Evolutionary conservation across 495 filamentous ascomycete genomes (phyloP).

Genomic region (Hypomontagnella monticulosa): DNA sequence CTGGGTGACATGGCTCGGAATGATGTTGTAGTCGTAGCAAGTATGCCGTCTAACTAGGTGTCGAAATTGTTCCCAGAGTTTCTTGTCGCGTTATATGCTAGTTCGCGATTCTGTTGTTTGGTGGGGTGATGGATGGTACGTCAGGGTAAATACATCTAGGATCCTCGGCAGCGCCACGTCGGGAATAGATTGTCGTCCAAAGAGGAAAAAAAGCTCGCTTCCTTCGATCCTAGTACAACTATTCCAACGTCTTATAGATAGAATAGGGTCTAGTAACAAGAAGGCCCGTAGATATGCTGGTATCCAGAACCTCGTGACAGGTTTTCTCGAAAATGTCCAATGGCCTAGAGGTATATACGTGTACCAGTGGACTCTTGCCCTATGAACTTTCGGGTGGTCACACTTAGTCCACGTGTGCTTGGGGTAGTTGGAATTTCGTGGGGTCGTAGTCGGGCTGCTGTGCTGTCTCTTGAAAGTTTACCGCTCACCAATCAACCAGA

Average conservation of each 20-base stretch:
- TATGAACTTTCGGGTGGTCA: conserved; percentile 36
- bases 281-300: conserved; percentile 24
- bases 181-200: conserved; percentile 40
- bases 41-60: conserved; percentile 11
- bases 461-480: conserved; percentile 35
- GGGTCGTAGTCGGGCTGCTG: conserved; percentile 48
- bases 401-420: conserved; percentile 49
- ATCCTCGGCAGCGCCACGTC: conserved; percentile 36
- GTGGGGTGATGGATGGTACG: conserved; percentile 38
- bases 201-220: conserved; percentile 11
- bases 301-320: conserved; percentile 41
- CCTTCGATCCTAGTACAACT: conserved; percentile 16
- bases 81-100: conserved; percentile 26
- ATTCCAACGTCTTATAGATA: conserved; percentile 28
- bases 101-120: conserved; percentile 28
- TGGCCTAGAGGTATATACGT: conserved; percentile 45
- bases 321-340: conserved; percentile 28
- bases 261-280: conserved; percentile 19
- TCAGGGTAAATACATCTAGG: conserved; percentile 43
- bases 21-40: conserved; percentile 11
- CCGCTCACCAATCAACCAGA: conserved; percentile 42
- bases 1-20: conserved; percentile 58
- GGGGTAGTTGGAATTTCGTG: conserved; percentile 43
- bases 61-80: neutral
- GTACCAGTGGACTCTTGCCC: conserved; percentile 44